Evolutionary conservation across 495 filamentous ascomycete species (phyloP).

Genomic region (Xylaria acuta): DNA sequence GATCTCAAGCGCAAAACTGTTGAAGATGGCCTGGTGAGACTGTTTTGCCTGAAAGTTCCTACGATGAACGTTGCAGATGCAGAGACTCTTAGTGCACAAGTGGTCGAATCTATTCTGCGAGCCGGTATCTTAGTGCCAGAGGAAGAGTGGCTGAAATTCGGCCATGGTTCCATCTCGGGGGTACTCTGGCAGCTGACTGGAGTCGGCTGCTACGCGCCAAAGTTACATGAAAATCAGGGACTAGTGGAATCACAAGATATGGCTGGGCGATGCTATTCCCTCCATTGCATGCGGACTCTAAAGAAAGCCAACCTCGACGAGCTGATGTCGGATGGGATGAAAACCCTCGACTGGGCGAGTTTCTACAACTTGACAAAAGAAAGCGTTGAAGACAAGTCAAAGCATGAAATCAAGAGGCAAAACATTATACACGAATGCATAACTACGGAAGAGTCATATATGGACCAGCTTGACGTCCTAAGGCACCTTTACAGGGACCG

Average conservation of each 20-base stretch:
- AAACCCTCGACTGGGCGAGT: slow-evolving; percentile 84
- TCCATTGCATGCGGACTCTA: slow-evolving; percentile 91
- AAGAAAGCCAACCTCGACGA: slow-evolving; percentile 89
- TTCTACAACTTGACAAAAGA: slow-evolving; percentile 89
- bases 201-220: slow-evolving; percentile 86
- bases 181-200: slow-evolving; percentile 95
- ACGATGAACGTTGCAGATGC: slow-evolving; percentile 99
- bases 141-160: slow-evolving; percentile 98
- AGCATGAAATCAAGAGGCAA: slow-evolving; percentile 91
- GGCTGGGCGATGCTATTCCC: slow-evolving; percentile 85
- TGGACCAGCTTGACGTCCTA: slow-evolving; percentile 85
- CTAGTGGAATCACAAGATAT: slow-evolving; percentile 45
- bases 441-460: slow-evolving; percentile 88
- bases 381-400: slow-evolving; percentile 66
- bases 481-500: slow-evolving; percentile 86
- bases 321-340: slow-evolving; percentile 70
- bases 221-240: slow-evolving; percentile 75
- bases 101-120: slow-evolving; percentile 81
- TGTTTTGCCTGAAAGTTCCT: slow-evolving; percentile 95
- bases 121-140: slow-evolving; percentile 82
- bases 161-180: slow-evolving; percentile 74
- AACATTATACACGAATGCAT: slow-evolving; percentile 97
- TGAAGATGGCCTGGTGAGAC: slow-evolving; percentile 81
- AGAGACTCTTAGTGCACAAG: slow-evolving; percentile 79
- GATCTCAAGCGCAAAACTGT: slow-evolving; percentile 85